Evolutionary conservation across 169 alveolate genomes (phyloP), one percentile per base, ranked within the genome.

Genomic region (Babesia ovis): DNA sequence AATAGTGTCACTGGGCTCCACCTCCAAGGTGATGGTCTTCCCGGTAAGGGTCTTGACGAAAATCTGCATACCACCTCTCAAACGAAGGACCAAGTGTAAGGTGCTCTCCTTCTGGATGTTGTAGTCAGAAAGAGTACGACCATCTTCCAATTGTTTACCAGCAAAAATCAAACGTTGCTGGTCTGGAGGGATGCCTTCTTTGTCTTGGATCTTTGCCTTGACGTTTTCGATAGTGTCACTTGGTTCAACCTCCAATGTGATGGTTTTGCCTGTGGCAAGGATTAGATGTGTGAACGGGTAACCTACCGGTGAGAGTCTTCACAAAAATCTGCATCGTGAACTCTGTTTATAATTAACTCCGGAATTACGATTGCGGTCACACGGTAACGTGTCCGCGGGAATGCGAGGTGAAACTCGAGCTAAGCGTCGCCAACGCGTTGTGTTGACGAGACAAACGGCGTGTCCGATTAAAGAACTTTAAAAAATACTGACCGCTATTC

Each of bases 171-270:
- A 90, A 81, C 99, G 96, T 85, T 98, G 98, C 92, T 97, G 98
- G 90, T 98, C 99, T n/a, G 99, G 99, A 27, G 99, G 99, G 69
- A 97, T 95, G 2, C 99, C 99, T 83, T 97, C 99, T 83, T 96
- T 95, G 84, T 96, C 99, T 72, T 95, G 97, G 67, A 97, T 96
- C 91, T 96, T 95, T 29, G 98, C 98, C 93, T 97, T 97, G 60
- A 97, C 99, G 89, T 95, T 95, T 71, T 97, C 99, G 87, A 96
- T 96, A 25, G 99, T 94, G 84, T 96, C 99, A 29, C 97, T 86
- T 57, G 98, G 95, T 82, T 95, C 98, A 45, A 96, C 98, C 68
- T 95, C 99, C 20, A 97, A 92, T 41, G 98, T 95, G 64, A 97
- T 94, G 53, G 98, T 94, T 90, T 96, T 94, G 35, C 74, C 74